phyloP scores from a whole-genome alignment of 164 flowering plant species.

The Hamamelis virginiana region DNA sequence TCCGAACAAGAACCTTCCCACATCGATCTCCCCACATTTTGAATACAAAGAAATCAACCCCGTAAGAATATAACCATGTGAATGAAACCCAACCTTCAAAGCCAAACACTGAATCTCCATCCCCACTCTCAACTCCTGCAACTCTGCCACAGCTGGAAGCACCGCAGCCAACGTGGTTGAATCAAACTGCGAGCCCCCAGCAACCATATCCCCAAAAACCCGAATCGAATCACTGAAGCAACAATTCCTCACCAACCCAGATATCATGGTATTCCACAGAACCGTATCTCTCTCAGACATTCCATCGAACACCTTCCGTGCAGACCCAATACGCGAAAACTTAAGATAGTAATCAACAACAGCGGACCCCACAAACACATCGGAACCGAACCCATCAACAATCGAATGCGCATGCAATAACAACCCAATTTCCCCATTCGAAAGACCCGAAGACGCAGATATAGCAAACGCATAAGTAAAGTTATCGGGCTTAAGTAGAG shows the following conservation, averaged over 20 bases:
- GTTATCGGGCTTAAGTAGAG: constrained; percentile 54
- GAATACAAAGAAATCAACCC: constrained; percentile 79
- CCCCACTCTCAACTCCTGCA: constrained; percentile 64
- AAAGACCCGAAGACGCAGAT: constrained; percentile 33
- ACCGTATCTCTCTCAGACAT: constrained; percentile 67
- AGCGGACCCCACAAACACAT: constrained; percentile 68
- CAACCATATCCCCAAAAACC: constrained; percentile 53
- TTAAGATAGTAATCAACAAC: constrained; percentile 55
- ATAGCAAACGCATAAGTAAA: constrained; percentile 64
- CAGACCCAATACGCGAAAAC: constrained; percentile 37
- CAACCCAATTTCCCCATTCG: constrained; percentile 32
- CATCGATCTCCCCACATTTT: constrained; percentile 56
- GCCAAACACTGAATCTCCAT: constrained; percentile 66
- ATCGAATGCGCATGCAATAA: constrained; percentile 60
- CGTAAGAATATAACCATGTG: constrained; percentile 58
- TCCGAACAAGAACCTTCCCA: constrained; percentile 49
- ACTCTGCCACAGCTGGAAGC: constrained; percentile 68
- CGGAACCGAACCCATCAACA: constrained; percentile 55
- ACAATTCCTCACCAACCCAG: constrained; percentile 63
- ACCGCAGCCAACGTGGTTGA: constrained; percentile 63
- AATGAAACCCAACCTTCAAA: constrained; percentile 47
- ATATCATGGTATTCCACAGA: constrained; percentile 77
- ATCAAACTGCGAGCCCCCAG: constrained; percentile 38
- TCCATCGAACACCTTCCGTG: constrained; percentile 67
- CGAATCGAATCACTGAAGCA: constrained; percentile 42